Evolutionary conservation across 1,139 yeast species (phyloP), one percentile per base, ranked within the genome.

Genomic region (Diutina scorzettiae): DNA sequence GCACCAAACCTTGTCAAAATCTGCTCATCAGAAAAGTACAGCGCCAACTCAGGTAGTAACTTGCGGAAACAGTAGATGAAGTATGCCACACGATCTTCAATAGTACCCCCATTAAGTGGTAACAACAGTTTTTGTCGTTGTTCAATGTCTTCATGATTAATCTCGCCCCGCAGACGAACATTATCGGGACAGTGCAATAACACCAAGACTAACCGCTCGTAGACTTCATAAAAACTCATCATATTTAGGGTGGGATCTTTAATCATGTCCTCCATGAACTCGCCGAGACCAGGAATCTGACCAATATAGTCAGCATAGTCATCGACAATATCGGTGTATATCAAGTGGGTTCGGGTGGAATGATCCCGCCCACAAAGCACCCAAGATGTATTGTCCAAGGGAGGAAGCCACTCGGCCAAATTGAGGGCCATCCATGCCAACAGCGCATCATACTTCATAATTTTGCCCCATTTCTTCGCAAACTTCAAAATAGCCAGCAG

Each of bases 331-430:
- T 71, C 63, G 45, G 71, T 66, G 14, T 64, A 54, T 28, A 60
- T 55, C 19, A 59, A 48, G 42, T 60, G 55, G 14, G 54, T 49
- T 28, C 46, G 45, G 7, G 54, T 47, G 2, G 55, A 46, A 28
- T 44, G 47, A 47, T 66, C 72, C 45, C 73, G 58, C 2, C 73
- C 74, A 18, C 62, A 59, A 41, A 69, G 54, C 5, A 69, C 73
- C 68, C 66, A 66, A 1, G 64, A 58, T 14, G 72, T 65, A 24
- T 63, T 58, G 3, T 64, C 63, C 27, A 69, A 57, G 3, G 86
- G 84, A 6, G 95, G 93, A 30, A 81, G 72, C 95, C 95, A 86
- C 57, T 86, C 95, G 1, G 95, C 93, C 43, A 89, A 63, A 8
- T 87, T 87, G 39, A 85, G 63, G 0, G 95, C 96, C 19, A 84